Conservation (phyloP, 1,139 yeast species). For the Suhomyces guaymorum region DNA sequence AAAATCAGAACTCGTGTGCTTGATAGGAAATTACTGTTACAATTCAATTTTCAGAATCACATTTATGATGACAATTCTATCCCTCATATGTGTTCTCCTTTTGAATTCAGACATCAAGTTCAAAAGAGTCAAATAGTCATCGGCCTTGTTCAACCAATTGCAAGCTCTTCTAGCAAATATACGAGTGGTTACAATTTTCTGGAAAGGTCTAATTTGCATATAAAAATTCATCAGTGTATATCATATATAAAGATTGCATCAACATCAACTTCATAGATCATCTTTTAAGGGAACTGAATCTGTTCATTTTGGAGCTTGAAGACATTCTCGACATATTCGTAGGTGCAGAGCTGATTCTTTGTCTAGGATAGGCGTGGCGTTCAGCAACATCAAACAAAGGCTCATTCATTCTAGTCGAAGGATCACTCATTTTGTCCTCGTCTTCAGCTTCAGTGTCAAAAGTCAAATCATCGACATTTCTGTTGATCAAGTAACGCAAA, state of each 20-base stretch:
- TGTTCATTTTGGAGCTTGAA: constrained; percentile 22
- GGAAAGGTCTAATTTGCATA: too few species aligned
- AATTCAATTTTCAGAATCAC: constrained; percentile 42
- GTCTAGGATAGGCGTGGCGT: constrained; percentile 36
- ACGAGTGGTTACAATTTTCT: too few species aligned
- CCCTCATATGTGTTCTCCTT: constrained; percentile 13
- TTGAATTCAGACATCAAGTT: constrained; percentile 8
- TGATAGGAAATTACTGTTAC: constrained; percentile 46
- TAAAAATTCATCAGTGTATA: too few species aligned
- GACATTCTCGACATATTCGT: constrained; percentile 17
- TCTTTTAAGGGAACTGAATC: constrained; percentile 27
- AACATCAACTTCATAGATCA: constrained; percentile 1
- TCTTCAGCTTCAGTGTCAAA: constrained; percentile 36
- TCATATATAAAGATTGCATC: constrained; percentile 1
- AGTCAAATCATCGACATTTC: constrained; percentile 62
- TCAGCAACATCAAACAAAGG: constrained; percentile 26
- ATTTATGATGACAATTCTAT: constrained; percentile 16
- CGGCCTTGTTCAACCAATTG: too few species aligned
- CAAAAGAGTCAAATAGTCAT: background rate
- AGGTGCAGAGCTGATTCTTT: constrained; percentile 28
- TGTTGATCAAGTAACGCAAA: constrained; percentile 69
- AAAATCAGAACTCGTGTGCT: constrained; percentile 26
- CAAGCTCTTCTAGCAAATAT: too few species aligned
- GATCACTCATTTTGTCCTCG: constrained; percentile 8
- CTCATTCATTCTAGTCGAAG: constrained; percentile 7